Conservation (phyloP, 2,329 filamentous ascomycete species). For the Aureobasidium sp. region DNA sequence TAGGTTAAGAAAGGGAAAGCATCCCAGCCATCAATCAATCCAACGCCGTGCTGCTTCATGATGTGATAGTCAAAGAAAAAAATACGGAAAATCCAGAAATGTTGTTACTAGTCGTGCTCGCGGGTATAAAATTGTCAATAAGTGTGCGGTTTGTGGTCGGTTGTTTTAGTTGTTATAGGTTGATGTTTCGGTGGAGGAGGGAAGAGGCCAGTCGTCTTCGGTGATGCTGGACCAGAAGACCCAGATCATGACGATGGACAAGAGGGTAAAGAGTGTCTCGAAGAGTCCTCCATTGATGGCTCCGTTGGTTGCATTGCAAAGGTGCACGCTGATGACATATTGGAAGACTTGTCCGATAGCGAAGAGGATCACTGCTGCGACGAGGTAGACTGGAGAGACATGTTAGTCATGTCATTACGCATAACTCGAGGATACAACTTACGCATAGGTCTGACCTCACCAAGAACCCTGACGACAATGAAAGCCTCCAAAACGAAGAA, state of each 20-base stretch:
- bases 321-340: slow-evolving; percentile 84
- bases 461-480: slow-evolving; percentile 76
- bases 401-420: slow-evolving; percentile 9
- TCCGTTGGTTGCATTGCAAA: slow-evolving; percentile 73
- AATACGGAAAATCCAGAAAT: not conserved
- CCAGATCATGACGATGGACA: slow-evolving; percentile 79
- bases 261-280: slow-evolving; percentile 82
- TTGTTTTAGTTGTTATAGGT: not conserved
- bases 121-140: not conserved
- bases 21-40: not conserved
- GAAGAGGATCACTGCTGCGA: slow-evolving; percentile 68
- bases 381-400: slow-evolving; percentile 57
- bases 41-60: slow-evolving; percentile 11
- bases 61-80: not conserved
- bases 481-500: slow-evolving; percentile 79
- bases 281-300: slow-evolving; percentile 92
- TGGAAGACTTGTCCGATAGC: slow-evolving; percentile 93
- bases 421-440: slow-evolving; percentile 28
- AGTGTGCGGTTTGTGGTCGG: not conserved
- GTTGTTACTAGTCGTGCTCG: not conserved
- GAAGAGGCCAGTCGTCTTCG: slow-evolving; percentile 89
- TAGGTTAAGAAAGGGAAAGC: not conserved
- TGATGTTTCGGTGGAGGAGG: slow-evolving; percentile 22
- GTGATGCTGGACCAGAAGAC: slow-evolving; percentile 98
- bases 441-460: slow-evolving; percentile 85